These are phyloP conservation scores for Diplotaxis tenuifolia DNA, from an alignment of 345 rosid species.

Conservation along the genomic window DNA sequence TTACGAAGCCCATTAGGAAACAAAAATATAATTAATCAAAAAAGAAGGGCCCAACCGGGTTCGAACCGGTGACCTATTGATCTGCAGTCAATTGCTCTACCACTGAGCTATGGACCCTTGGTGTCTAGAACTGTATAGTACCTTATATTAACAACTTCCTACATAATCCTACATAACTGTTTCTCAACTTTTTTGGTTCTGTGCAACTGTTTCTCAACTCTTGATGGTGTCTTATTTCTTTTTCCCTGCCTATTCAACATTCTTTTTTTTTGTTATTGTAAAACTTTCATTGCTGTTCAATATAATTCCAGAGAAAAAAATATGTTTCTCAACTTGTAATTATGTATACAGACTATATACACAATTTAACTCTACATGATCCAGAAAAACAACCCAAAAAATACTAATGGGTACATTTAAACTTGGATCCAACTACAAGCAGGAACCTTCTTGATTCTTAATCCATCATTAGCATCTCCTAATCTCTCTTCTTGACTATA, in stretches of 20 bases:
- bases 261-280: too few species aligned
- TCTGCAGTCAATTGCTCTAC: conserved; percentile 93
- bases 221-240: too few species aligned
- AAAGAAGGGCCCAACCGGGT: conserved; percentile 46
- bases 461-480: conserved; percentile 43
- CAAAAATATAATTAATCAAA: background rate
- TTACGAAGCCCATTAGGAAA: background rate
- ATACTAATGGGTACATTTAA: background rate
- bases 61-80: conserved; percentile 77
- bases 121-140: accelerated
- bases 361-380: background rate
- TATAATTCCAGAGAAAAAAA: too few species aligned
- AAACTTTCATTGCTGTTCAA: too few species aligned
- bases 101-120: conserved; percentile 80
- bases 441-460: conserved; percentile 41
- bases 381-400: background rate
- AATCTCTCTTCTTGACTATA: conserved; percentile 43
- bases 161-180: too few species aligned
- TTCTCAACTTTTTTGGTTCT: too few species aligned
- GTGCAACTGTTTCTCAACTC: too few species aligned
- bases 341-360: too few species aligned
- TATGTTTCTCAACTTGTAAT: too few species aligned
- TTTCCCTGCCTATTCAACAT: too few species aligned
- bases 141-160: too few species aligned
- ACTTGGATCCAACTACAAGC: conserved; percentile 58